Percentiles rank a stretch among this genome's conserved stretches.
phyloP scores from a whole-genome alignment of 768 basidiomycete genomes.

The Podaxis sp. region DNA sequence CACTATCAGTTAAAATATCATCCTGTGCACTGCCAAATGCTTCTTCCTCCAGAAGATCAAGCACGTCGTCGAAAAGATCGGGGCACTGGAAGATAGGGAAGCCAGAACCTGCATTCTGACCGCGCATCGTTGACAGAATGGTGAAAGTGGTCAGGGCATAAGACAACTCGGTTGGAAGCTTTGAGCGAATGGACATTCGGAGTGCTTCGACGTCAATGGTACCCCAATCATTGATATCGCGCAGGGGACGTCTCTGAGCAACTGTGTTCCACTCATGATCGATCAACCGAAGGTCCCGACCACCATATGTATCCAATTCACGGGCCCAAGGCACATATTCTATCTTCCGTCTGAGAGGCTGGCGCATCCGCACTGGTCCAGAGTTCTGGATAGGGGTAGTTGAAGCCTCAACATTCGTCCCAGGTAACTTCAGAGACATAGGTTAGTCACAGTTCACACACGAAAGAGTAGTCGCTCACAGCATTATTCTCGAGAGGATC shows the following conservation, averaged over 20 bases:
- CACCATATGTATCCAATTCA: slow-evolving; percentile 72
- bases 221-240: slow-evolving; percentile 83
- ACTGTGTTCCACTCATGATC: slow-evolving; percentile 54
- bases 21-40: slow-evolving; percentile 56
- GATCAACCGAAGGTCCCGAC: slow-evolving; percentile 69
- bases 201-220: slow-evolving; percentile 88
- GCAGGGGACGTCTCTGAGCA: slow-evolving; percentile 51
- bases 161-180: slow-evolving; percentile 78
- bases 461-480: slow-evolving; percentile 30
- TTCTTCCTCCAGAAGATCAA: slow-evolving; percentile 82
- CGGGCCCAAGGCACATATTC: slow-evolving; percentile 83
- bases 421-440: slow-evolving; percentile 20
- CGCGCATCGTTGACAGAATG: slow-evolving; percentile 74
- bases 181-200: slow-evolving; percentile 87
- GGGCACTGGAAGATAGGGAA: slow-evolving; percentile 73
- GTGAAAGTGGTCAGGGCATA: slow-evolving; percentile 88
- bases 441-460: slow-evolving; percentile 2
- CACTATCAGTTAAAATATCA: slow-evolving; percentile 24
- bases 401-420: slow-evolving; percentile 21
- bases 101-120: slow-evolving; percentile 55
- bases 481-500: slow-evolving; percentile 43
- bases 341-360: slow-evolving; percentile 71
- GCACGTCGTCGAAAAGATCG: slow-evolving; percentile 80
- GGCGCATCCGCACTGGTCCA: slow-evolving; percentile 32
- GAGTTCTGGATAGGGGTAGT: slow-evolving; percentile 20